Evolutionary conservation across 164 flowering plant genomes (phyloP).

Genomic region (Paratinospora sagittata): DNA sequence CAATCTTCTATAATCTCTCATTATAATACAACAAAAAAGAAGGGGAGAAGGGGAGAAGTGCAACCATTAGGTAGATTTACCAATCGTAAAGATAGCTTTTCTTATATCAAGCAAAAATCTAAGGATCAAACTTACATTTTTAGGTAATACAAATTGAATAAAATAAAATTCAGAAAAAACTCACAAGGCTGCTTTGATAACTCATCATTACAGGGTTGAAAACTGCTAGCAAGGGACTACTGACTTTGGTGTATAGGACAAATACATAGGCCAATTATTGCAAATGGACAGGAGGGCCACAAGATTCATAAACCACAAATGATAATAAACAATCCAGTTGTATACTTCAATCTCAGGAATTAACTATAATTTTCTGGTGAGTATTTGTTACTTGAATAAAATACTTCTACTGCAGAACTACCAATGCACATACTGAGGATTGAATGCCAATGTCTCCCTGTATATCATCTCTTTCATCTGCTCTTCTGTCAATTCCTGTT

Average conservation of each 20-base stretch:
- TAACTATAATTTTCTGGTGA: not conserved
- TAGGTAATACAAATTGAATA: not conserved
- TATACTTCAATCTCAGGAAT: not conserved
- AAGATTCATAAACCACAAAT: not conserved
- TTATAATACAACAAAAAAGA: too few relatives aligned
- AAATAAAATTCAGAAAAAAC: too few relatives aligned
- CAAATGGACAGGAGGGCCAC: not conserved
- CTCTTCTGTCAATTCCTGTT: slow-evolving; percentile 61
- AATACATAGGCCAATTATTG: not conserved
- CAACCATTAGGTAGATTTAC: not conserved
- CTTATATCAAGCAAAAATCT: not conserved
- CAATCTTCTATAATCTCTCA: too few relatives aligned
- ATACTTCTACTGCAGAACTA: slow-evolving; percentile 6
- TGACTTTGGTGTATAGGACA: not conserved
- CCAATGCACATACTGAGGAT: slow-evolving; percentile 51
- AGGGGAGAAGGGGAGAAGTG: too few relatives aligned
- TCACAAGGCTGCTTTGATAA: not conserved
- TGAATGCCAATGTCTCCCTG: slow-evolving; percentile 63
- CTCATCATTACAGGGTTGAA: not conserved
- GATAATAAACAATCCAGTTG: not conserved
- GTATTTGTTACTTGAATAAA: not conserved
- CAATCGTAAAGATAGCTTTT: not conserved
- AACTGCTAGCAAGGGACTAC: not conserved
- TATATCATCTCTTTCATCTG: slow-evolving; percentile 92
- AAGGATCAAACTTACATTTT: not conserved